phyloP scores from a whole-genome alignment of 148 eudicot genomes.

The Dianthus caryophyllus region DNA sequence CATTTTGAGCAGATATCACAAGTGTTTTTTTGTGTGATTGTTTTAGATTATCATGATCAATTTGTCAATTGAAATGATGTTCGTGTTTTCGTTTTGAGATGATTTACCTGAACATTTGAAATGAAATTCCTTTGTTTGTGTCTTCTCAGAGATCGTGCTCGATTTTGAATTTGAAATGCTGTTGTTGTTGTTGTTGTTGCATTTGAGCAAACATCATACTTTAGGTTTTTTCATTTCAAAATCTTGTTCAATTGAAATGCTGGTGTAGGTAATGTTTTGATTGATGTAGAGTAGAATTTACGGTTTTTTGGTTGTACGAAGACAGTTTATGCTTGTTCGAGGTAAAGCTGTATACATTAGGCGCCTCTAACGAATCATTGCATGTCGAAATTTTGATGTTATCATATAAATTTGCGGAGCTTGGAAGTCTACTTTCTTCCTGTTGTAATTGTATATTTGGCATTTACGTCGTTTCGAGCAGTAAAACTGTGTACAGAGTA shows the following conservation, averaged over 20 bases:
- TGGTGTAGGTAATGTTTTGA: not conserved
- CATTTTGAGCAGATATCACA: not conserved
- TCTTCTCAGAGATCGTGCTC: too few relatives aligned
- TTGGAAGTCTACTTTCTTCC: too few relatives aligned
- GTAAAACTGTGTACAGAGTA: not conserved
- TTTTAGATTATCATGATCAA: not conserved
- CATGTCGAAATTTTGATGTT: not conserved
- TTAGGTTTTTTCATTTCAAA: not conserved
- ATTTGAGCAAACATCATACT: not conserved
- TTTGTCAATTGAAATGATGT: not conserved
- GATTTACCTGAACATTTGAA: not conserved
- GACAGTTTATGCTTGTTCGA: not conserved
- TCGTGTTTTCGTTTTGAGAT: not conserved
- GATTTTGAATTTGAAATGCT: too few relatives aligned
- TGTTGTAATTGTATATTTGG: too few relatives aligned
- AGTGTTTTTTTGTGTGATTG: not conserved
- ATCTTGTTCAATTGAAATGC: not conserved
- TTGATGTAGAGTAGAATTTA: not conserved
- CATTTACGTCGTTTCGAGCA: too few relatives aligned
- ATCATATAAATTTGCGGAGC: too few relatives aligned
- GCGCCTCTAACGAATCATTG: not conserved
- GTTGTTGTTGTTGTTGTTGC: too few relatives aligned
- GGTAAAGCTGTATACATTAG: not conserved
- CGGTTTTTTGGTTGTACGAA: not conserved
- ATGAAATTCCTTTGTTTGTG: too few relatives aligned